Evolutionary conservation across 208 protist genomes (phyloP).

Genomic region (Trypanosoma theileri): DNA sequence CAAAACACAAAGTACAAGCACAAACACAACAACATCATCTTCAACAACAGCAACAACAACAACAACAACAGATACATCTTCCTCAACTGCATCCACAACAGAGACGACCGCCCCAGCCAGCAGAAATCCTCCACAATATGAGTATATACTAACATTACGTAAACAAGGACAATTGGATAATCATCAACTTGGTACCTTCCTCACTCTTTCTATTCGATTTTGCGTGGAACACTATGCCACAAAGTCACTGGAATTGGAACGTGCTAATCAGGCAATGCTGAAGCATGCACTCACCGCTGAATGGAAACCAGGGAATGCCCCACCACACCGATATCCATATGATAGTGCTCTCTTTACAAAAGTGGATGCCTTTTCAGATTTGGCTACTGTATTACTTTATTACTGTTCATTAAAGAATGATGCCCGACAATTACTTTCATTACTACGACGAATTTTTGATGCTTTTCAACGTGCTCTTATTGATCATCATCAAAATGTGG

Average conservation of each 20-base stretch:
- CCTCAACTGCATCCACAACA: conserved; percentile 11
- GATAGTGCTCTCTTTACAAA: conserved; percentile 53
- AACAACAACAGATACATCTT: neutral
- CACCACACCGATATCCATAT: conserved; percentile 69
- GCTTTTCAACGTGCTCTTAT: conserved; percentile 65
- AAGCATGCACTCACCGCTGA: conserved; percentile 23
- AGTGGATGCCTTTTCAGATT: conserved; percentile 93
- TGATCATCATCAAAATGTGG: conserved; percentile 72
- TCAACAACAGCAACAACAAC: neutral
- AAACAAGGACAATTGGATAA: conserved; percentile 82
- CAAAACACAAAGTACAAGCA: conserved; percentile 17
- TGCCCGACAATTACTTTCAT: conserved; percentile 48
- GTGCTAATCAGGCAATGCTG: conserved; percentile 33
- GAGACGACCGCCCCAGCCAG: neutral
- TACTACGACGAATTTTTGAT: conserved; percentile 80
- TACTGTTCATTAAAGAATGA: conserved; percentile 80
- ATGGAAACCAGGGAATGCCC: conserved; percentile 60
- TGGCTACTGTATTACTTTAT: conserved; percentile 91
- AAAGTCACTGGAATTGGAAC: conserved; percentile 72
- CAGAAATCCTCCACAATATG: conserved; percentile 47
- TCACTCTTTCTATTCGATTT: conserved; percentile 78
- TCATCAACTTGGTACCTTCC: conserved; percentile 74
- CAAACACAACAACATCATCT: neutral
- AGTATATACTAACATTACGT: conserved; percentile 83
- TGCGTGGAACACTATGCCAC: conserved; percentile 91